Conservation (phyloP, 139 green algal species). For the Deuterostichococcus epilithicus region DNA sequence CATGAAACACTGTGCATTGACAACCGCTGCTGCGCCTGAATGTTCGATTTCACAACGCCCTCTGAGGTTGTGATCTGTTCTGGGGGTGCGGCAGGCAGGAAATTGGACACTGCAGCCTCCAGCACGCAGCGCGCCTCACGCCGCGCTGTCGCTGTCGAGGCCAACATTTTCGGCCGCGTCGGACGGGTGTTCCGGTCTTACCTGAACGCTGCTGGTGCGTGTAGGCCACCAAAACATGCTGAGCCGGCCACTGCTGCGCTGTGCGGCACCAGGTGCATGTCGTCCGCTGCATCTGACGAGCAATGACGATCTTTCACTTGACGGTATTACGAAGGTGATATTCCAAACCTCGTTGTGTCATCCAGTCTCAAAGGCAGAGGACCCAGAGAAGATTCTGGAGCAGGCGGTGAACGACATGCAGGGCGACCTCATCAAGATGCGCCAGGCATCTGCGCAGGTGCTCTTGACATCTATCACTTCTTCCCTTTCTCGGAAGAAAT, state of each 20-base stretch:
- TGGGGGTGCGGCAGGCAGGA: background rate
- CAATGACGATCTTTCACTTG: background rate
- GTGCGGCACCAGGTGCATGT: background rate
- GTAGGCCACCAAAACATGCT: no score
- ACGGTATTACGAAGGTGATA: background rate
- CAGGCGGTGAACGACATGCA: slow-evolving; percentile 97
- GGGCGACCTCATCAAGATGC: slow-evolving; percentile 95
- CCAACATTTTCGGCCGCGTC: slow-evolving; percentile 87
- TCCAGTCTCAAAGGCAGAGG: slow-evolving; percentile 76
- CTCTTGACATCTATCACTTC: slow-evolving; percentile 4
- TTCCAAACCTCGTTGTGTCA: background rate
- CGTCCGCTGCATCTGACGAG: background rate
- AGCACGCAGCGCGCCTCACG: background rate
- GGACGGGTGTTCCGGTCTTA: slow-evolving; percentile 85
- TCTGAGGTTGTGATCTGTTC: no score
- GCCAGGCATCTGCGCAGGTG: slow-evolving; percentile 92
- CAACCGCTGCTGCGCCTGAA: no score
- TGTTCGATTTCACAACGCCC: no score
- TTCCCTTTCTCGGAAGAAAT: no score
- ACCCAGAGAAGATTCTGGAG: slow-evolving; percentile 98
- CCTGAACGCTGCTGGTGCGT: slow-evolving; percentile 76
- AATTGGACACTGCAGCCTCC: background rate
- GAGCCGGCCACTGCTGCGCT: background rate
- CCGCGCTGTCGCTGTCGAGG: slow-evolving; percentile 55
- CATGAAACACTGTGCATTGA: no score